Base-by-base conservation (phyloP, 257 asterid genomes). In the Solanum okadae region DNA sequence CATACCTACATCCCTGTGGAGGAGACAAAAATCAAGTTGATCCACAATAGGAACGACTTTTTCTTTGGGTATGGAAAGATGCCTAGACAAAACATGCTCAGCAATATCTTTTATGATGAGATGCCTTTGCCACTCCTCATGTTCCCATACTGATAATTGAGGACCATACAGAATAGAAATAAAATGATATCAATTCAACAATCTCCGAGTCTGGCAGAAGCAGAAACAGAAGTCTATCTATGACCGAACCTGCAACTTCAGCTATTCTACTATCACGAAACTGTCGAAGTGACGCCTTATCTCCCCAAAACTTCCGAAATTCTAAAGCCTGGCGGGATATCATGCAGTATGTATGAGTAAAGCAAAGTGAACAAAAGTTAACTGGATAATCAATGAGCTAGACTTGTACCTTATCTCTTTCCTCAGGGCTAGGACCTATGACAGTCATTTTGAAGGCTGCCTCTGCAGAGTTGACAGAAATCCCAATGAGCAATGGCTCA, bases 301-400 rank as follows among this genome's bases (percentile, higher is more conserved):
- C 99, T 52, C 99, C 99, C 99, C 99, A 97, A 91, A 96, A 97
- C 77, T 93, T 95, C 86, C 98, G 94, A 90, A 97, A 97, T 91
- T 93, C 98, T 81, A 91, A 76, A 88, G 99, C 99, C 99, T 97
- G 84, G 87, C 59, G 49, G 83, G n/a, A 86, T 73, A 33, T 49
- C 35, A 90, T 85, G 71, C 88, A 42, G 65, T 70, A 78, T 84
- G 89, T 33, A 87, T 90, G 71, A 87, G 71, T 71, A 63, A 67
- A 46, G 27, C 46, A 44, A 63, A 34, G 49, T 40, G 87, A 56
- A 89, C 46, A 83, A 34, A 86, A 84, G 68, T 34, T 68, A 44
- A 46, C 87, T 56, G 42, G 40, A 46, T 73, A 73, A 49, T 49
- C 83, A 84, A 46, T 78, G 61, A 75, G 61, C 42, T 83, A 87